Evolutionary conservation across 2,329 filamentous ascomycete species (phyloP).

Genomic region (Oidium heveae): DNA sequence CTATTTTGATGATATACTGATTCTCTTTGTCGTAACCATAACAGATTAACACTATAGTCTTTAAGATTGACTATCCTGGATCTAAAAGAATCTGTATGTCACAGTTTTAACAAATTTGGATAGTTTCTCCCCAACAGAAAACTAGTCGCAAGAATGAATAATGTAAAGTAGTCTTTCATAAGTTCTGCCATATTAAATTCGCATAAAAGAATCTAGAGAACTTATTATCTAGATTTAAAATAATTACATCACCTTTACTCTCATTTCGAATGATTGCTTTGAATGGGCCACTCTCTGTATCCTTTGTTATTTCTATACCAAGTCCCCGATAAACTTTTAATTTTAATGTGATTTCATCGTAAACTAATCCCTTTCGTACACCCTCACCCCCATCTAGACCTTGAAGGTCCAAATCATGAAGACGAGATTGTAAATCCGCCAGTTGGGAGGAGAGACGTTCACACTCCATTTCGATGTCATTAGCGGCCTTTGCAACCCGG

Average conservation of each 20-base stretch:
- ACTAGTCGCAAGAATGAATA: no score
- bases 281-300: conserved; percentile 54
- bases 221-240: conserved; percentile 82
- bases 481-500: conserved; percentile 72
- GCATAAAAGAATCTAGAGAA: conserved; percentile 82
- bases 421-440: conserved; percentile 44
- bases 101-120: no score
- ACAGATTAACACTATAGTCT: no score
- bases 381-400: conserved; percentile 46
- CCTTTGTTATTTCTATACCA: conserved; percentile 66
- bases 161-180: no score
- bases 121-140: no score
- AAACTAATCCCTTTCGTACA: conserved; percentile 20
- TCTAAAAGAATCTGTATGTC: no score
- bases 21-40: no score
- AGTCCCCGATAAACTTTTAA: conserved; percentile 78
- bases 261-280: conserved; percentile 70
- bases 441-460: conserved; percentile 66
- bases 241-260: conserved; percentile 72
- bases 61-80: no score
- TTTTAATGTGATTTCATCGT: conserved; percentile 44
- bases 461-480: conserved; percentile 79
- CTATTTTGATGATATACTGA: no score
- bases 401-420: conserved; percentile 68
- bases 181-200: conserved; percentile 77